These are phyloP conservation scores for Cucurbita moschata DNA, from an alignment of 306 rosid genomes.

Conservation along the genomic window DNA sequence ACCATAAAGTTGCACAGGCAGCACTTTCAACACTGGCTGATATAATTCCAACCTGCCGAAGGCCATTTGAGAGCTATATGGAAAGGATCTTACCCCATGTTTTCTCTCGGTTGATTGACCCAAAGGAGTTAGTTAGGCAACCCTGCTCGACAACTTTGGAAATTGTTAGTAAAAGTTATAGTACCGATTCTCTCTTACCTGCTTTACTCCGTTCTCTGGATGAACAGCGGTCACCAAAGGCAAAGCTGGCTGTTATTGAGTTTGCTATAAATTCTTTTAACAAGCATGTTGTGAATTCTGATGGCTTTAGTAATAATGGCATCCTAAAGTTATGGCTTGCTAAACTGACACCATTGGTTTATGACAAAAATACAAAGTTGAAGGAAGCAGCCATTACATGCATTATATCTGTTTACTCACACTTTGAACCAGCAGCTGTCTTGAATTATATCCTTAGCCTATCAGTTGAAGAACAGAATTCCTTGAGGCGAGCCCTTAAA, in stretches of 20 bases:
- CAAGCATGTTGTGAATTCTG: conserved; percentile 64
- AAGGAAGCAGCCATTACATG: conserved; percentile 95
- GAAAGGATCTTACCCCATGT: conserved; percentile 96
- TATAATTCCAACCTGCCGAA: conserved; percentile 73
- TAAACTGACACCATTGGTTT: conserved; percentile 74
- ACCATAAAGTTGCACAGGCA: conserved; percentile 97
- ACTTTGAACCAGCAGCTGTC: conserved; percentile 80
- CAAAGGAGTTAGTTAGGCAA: conserved; percentile 89
- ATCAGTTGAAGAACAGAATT: conserved; percentile 91
- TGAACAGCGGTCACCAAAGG: conserved; percentile 98
- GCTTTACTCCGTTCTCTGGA: conserved; percentile 92
- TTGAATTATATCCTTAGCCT: conserved; percentile 81
- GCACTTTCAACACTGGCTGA: conserved; percentile 95
- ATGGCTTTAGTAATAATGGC: conserved; percentile 78
- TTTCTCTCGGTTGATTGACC: conserved; percentile 92
- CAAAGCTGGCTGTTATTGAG: conserved; percentile 95
- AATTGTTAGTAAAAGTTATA: conserved; percentile 71
- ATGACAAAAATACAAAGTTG: conserved; percentile 79
- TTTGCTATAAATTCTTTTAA: conserved; percentile 74
- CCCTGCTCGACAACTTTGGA: conserved; percentile 75
- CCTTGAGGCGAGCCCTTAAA: conserved; percentile 91
- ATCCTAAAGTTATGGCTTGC: conserved; percentile 91
- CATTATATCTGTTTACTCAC: conserved; percentile 87
- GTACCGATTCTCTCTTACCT: conserved; percentile 79
- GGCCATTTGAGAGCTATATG: conserved; percentile 89